Conservation (phyloP, 768 basidiomycete genomes). For the Melanogaster broomeanus region DNA sequence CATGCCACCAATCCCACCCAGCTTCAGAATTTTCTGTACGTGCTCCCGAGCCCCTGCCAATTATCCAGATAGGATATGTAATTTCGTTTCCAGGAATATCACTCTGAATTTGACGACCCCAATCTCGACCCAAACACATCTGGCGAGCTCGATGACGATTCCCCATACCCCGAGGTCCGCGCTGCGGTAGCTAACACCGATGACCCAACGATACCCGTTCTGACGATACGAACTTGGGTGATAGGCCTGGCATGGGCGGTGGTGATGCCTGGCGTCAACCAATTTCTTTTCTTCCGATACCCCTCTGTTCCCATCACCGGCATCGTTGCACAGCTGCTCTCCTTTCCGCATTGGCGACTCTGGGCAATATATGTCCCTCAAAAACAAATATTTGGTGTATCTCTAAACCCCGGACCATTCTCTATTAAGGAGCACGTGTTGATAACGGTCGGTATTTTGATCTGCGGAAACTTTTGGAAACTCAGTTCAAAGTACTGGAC, state of each 20-base stretch:
- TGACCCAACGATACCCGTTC: constrained; percentile 60
- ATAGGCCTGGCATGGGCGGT: constrained; percentile 74
- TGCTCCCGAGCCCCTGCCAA: not conserved
- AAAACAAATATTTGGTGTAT: constrained; percentile 56
- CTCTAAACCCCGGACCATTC: constrained; percentile 76
- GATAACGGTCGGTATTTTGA: constrained; percentile 47
- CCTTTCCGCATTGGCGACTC: constrained; percentile 65
- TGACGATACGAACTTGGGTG: constrained; percentile 68
- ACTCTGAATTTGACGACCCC: constrained; percentile 21
- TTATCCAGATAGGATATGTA: not conserved
- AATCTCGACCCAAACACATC: constrained; percentile 21
- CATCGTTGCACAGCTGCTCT: constrained; percentile 70
- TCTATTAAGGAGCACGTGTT: constrained; percentile 77
- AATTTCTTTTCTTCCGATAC: constrained; percentile 78
- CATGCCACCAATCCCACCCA: not conserved
- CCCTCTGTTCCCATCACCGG: constrained; percentile 64
- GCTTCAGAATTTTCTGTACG: constrained; percentile 22
- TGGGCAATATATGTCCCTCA: constrained; percentile 57
- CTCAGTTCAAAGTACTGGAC: constrained; percentile 33
- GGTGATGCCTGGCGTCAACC: constrained; percentile 65
- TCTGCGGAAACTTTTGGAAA: constrained; percentile 23
- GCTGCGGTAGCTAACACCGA: constrained; percentile 73
- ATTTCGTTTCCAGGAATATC: constrained; percentile 1
- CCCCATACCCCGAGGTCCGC: constrained; percentile 72
- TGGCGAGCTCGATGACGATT: constrained; percentile 52